Conservation (phyloP, 2,329 filamentous ascomycete genomes). For the Emydomyces testavorans region DNA sequence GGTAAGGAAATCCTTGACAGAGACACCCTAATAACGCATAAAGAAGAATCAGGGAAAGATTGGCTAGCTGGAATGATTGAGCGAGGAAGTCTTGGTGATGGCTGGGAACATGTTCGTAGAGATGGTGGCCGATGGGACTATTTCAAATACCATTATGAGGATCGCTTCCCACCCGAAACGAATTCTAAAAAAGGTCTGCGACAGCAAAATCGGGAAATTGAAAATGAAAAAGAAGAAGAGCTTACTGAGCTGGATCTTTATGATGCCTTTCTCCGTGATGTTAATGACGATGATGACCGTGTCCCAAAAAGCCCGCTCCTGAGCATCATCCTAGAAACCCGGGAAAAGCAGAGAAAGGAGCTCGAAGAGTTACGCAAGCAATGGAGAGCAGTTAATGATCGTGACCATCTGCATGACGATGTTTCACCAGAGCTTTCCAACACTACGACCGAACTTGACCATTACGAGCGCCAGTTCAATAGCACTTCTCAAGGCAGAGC, state of each 20-base stretch:
- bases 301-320: conserved; percentile 28
- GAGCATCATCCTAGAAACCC: conserved; percentile 27
- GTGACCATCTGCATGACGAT: conserved; percentile 14
- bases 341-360: conserved; percentile 20
- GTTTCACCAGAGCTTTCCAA: neutral
- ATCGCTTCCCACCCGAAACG: neutral
- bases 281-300: conserved; percentile 26
- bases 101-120: conserved; percentile 27
- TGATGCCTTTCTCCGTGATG: conserved; percentile 37
- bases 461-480: conserved; percentile 8
- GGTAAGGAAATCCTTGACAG: conserved; percentile 33
- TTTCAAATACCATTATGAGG: conserved; percentile 11
- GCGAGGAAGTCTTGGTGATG: conserved; percentile 33
- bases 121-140: conserved; percentile 16
- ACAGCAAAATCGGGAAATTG: conserved; percentile 27
- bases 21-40: conserved; percentile 19
- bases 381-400: conserved; percentile 11
- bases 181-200: conserved; percentile 18
- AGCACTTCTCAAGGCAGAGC: neutral
- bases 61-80: conserved; percentile 34
- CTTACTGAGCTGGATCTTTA: conserved; percentile 45
- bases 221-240: conserved; percentile 20
- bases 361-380: conserved; percentile 14
- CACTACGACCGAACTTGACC: conserved; percentile 10
- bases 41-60: conserved; percentile 26